Conservation (phyloP, 352 stramenopile species). For the Globisporangium cylindrosporum region DNA sequence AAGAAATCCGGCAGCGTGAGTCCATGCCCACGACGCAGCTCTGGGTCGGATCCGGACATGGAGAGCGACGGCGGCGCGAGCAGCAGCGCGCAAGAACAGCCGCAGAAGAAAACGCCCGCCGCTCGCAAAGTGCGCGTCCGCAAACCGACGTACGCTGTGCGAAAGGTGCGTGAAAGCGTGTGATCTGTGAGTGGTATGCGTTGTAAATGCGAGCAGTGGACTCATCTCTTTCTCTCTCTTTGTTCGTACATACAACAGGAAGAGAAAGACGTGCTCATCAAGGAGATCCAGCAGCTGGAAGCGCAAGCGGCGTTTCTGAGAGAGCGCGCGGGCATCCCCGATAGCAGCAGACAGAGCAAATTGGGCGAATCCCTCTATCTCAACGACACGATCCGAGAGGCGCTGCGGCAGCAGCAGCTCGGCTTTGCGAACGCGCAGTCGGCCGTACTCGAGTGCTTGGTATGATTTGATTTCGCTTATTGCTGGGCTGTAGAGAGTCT, state of each 20-base stretch:
- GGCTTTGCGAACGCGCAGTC: conserved; percentile 19
- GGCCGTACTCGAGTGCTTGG: conserved; percentile 17
- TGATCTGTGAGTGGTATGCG: background rate
- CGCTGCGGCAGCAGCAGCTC: conserved; percentile 20
- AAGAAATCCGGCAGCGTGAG: background rate
- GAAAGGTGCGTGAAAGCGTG: conserved; percentile 5
- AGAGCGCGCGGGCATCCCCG: conserved; percentile 29
- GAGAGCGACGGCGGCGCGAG: conserved; percentile 17
- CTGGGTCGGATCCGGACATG: conserved; percentile 4
- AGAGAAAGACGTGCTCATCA: conserved; percentile 43
- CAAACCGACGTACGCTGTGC: conserved; percentile 22
- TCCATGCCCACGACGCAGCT: conserved; percentile 9
- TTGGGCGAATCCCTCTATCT: conserved; percentile 10
- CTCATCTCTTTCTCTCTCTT: background rate
- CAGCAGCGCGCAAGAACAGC: conserved; percentile 12
- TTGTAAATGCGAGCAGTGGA: background rate
- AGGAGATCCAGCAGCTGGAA: conserved; percentile 30
- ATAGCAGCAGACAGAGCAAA: conserved; percentile 8
- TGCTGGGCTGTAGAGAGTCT: background rate
- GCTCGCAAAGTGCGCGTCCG: conserved; percentile 19
- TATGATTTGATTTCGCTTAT: background rate
- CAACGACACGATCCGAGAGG: conserved; percentile 18
- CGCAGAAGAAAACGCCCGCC: background rate
- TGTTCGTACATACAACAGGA: conserved; percentile 18
- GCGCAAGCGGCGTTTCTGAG: conserved; percentile 28